Base-by-base conservation (phyloP, 2,329 filamentous ascomycete genomes). In the Colletotrichum magnum region DNA sequence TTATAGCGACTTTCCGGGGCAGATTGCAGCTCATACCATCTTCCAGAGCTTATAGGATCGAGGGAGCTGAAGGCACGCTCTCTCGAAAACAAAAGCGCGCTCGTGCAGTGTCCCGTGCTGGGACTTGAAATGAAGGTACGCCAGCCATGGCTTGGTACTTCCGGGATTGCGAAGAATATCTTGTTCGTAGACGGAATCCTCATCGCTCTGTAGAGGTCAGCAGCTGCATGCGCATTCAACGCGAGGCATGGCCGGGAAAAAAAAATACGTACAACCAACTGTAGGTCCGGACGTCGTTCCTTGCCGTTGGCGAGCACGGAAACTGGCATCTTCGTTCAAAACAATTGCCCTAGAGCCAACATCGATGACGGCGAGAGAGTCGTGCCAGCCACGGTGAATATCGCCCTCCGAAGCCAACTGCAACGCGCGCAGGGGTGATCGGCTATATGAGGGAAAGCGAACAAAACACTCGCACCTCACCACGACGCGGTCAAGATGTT, bases 11-110 rank as follows among this genome's bases (percentile, higher is more conserved):
- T 39, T 18, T 52, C 24, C 18, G 13, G 13, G 13, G 41, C 16
- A 15, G 16, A 10, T 6, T 21, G 52, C 36, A 5, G 45, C 4
- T 75, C 82, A 68, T 82, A 94, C 92, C 89, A 97, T 90, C 83
- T 97, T 98, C 96, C 96, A 99, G 57, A 99, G 86, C 84, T 99
- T 99, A 85, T 97, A 99, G 32, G 95, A 98, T 74, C 96, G 90
- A 58, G 96, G 96, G 53, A 99, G 88, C 75, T 97, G 93, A 72
- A 89, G 86, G 80, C 95, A 98, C 67, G 96, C 95, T 77, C 96
- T 90, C 82, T 98, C 96, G 84, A 98, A 92, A 45, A 94, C 88
- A 73, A 89, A 90, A 9, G 94, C 93, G 82, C 97, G 95, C 83
- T 98, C 95, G 62, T 94, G 89, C 51, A 93, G 78, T 52, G 89